Conservation (phyloP, 768 basidiomycete genomes). For the Termitomyces sp. region DNA sequence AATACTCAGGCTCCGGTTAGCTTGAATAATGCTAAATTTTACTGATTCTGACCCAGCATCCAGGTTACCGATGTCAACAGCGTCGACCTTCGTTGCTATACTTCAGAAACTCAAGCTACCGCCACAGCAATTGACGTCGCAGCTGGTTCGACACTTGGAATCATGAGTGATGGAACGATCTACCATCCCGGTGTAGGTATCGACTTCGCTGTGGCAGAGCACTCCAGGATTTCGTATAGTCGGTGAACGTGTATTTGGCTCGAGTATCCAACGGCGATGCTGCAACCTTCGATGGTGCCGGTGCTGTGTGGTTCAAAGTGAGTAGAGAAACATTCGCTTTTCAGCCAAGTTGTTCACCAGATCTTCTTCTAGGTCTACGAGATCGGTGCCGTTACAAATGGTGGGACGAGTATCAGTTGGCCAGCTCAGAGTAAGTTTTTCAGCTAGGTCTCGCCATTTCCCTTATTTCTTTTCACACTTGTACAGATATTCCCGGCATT, state of each 20-base stretch:
- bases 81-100: slow-evolving; percentile 44
- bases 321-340: background rate
- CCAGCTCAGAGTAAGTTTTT: slow-evolving; percentile 32
- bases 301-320: slow-evolving; percentile 42
- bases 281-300: slow-evolving; percentile 34
- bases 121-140: slow-evolving; percentile 38
- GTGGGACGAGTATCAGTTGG: slow-evolving; percentile 39
- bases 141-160: slow-evolving; percentile 39
- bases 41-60: background rate
- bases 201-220: background rate
- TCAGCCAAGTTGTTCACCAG: background rate
- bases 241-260: slow-evolving; percentile 36
- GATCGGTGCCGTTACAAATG: slow-evolving; percentile 39
- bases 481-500: slow-evolving; percentile 16
- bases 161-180: slow-evolving; percentile 34
- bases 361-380: slow-evolving; percentile 27
- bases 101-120: slow-evolving; percentile 29
- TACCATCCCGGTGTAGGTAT: slow-evolving; percentile 42
- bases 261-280: slow-evolving; percentile 32
- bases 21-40: background rate
- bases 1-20: slow-evolving; percentile 31
- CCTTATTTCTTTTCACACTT: background rate
- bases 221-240: background rate
- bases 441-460: background rate
- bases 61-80: slow-evolving; percentile 41